Evolutionary conservation across 2,329 filamentous ascomycete genomes (phyloP).

Genomic region (Fusarium protoensiforme): DNA sequence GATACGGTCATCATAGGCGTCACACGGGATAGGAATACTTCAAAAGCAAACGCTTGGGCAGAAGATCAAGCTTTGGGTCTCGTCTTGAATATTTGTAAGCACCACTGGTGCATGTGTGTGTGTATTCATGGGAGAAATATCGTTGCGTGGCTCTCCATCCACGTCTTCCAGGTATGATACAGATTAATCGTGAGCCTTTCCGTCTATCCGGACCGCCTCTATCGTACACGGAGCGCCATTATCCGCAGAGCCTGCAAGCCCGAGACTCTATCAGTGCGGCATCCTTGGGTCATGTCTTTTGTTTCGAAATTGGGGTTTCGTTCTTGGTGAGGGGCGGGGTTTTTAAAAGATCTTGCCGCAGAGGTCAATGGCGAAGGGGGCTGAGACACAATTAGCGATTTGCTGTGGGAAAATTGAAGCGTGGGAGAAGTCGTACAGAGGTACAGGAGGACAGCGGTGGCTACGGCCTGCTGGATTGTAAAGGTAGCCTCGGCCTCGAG

Average conservation of each 20-base stretch:
- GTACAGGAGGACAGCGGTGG: conserved; percentile 76
- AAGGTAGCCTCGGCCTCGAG: conserved; percentile 75
- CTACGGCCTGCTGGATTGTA: conserved; percentile 74
- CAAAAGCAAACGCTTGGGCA: conserved; percentile 17
- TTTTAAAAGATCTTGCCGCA: conserved; percentile 58
- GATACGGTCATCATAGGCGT: conserved; percentile 36
- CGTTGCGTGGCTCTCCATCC: conserved; percentile 29
- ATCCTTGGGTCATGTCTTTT: not conserved
- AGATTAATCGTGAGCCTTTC: conserved; percentile 37
- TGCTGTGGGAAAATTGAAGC: not conserved
- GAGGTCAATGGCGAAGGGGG: conserved; percentile 68
- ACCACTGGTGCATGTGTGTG: conserved; percentile 5
- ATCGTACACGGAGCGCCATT: conserved; percentile 40
- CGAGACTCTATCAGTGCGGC: conserved; percentile 10
- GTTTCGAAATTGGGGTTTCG: not conserved
- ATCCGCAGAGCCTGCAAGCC: conserved; percentile 14
- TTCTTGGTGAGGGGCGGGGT: conserved; percentile 1
- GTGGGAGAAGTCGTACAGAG: conserved; percentile 69
- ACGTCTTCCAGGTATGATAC: conserved; percentile 36
- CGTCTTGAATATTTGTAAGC: not conserved
- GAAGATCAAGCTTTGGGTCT: conserved; percentile 8
- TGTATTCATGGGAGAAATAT: conserved; percentile 21
- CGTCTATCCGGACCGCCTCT: conserved; percentile 34
- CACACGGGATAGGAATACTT: conserved; percentile 31
- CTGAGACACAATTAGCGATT: conserved; percentile 47